Conservation (phyloP, 805 yeast species). For the Candida orba region DNA sequence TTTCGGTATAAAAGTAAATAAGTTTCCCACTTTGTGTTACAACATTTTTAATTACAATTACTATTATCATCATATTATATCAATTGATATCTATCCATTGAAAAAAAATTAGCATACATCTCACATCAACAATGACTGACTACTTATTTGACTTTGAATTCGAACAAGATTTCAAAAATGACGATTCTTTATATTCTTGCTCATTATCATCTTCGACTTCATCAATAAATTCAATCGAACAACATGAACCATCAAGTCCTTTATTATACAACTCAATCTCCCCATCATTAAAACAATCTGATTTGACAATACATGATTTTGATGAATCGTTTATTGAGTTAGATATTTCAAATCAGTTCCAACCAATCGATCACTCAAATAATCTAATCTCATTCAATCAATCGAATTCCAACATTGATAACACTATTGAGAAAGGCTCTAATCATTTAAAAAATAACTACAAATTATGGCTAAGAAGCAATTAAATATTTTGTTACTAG, state of each 20-base stretch:
- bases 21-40: not conserved
- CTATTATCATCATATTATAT: not conserved
- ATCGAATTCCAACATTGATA: slow-evolving; percentile 9
- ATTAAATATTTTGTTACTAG: not conserved
- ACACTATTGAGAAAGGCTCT: slow-evolving; percentile 19
- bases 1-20: too few relatives aligned
- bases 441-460: slow-evolving; percentile 21
- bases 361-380: slow-evolving; percentile 3
- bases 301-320: slow-evolving; percentile 7
- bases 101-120: not conserved
- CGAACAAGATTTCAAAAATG: slow-evolving; percentile 3
- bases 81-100: not conserved
- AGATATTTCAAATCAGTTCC: slow-evolving; percentile 11
- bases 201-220: slow-evolving; percentile 14
- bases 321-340: slow-evolving; percentile 22
- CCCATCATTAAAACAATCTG: slow-evolving; percentile 14
- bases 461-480: slow-evolving; percentile 18
- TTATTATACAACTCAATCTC: slow-evolving; percentile 21
- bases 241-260: slow-evolving; percentile 17
- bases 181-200: slow-evolving; percentile 11
- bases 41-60: not conserved
- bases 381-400: slow-evolving; percentile 2
- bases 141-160: slow-evolving; percentile 5
- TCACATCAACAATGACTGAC: slow-evolving; percentile 7
- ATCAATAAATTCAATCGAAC: slow-evolving; percentile 12